Percentiles rank a stretch among this genome's conserved stretches.
phyloP scores from a whole-genome alignment of 2,329 filamentous ascomycete genomes.

The Pezicula rhizophila region DNA sequence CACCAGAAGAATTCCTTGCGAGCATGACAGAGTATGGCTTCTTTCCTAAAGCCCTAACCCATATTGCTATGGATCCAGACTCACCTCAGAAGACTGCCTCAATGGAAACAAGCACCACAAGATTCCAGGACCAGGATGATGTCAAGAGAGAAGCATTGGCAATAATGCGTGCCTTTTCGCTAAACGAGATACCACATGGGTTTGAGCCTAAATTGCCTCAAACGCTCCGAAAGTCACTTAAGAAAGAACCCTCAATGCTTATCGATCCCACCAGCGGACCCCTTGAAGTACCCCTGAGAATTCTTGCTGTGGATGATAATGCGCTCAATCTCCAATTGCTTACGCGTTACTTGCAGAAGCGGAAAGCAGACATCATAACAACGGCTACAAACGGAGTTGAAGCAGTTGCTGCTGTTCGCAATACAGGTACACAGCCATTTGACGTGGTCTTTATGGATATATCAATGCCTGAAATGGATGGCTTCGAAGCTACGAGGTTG shows the following conservation, averaged over 20 bases:
- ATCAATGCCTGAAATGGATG: conserved; percentile 49
- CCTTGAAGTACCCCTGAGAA: conserved; percentile 6
- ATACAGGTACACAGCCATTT: conserved; percentile 29
- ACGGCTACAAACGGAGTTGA: conserved; percentile 39
- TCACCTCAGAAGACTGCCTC: neutral
- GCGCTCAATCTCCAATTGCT: conserved; percentile 34
- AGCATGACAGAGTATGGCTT: conserved; percentile 18
- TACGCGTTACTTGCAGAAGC: conserved; percentile 27
- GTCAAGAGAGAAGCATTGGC: neutral
- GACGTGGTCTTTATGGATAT: conserved; percentile 47
- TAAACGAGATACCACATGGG: neutral
- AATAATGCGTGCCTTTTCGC: neutral
- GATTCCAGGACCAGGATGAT: neutral
- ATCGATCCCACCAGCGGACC: neutral
- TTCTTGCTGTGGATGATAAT: conserved; percentile 36
- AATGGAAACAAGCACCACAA: neutral
- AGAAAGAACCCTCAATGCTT: neutral
- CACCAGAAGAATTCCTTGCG: conserved; percentile 15
- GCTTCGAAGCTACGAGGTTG: conserved; percentile 38
- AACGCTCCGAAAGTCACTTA: neutral
- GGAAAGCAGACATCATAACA: conserved; percentile 29
- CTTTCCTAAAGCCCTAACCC: neutral
- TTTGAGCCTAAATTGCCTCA: neutral
- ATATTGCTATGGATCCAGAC: neutral
- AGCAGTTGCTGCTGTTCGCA: conserved; percentile 31